Evolutionary conservation across 139 green algal species (phyloP).

Genomic region (Diplosphaera chodatii): DNA sequence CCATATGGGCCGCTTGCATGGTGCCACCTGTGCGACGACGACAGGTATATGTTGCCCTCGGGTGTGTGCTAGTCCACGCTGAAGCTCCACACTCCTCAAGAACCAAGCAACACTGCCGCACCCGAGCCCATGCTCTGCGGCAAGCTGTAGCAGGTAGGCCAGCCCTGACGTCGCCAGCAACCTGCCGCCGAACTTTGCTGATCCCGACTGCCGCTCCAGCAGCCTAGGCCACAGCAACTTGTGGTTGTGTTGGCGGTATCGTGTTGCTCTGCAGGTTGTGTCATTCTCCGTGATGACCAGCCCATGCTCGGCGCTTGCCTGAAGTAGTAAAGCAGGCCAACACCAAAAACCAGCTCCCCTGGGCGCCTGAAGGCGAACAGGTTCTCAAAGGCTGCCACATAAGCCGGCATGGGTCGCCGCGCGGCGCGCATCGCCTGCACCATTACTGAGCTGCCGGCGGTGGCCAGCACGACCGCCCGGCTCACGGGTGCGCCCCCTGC

Average conservation of each 20-base stretch:
- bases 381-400: conserved; percentile 67
- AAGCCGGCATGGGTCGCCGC: background rate
- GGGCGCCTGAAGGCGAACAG: conserved; percentile 20
- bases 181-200: conserved; percentile 39
- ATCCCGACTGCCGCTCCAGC: conserved; percentile 40
- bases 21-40: too few species aligned
- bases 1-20: conserved; percentile 26
- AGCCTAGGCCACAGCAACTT: conserved; percentile 21
- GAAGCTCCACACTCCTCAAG: too few species aligned
- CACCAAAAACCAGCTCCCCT: conserved; percentile 6
- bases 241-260: too few species aligned
- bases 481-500: background rate
- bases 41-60: too few species aligned
- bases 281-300: too few species aligned
- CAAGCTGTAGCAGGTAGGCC: background rate
- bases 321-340: conserved; percentile 41
- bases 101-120: too few species aligned
- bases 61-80: too few species aligned
- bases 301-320: too few species aligned
- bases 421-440: background rate
- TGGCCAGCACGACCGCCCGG: background rate
- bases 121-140: background rate
- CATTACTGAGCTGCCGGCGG: background rate
- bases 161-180: conserved; percentile 6
- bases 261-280: too few species aligned